Evolutionary conservation across 176 grass and related monocot genomes (phyloP), one percentile per base, ranked within the genome.

Genomic region (Canna indica): DNA sequence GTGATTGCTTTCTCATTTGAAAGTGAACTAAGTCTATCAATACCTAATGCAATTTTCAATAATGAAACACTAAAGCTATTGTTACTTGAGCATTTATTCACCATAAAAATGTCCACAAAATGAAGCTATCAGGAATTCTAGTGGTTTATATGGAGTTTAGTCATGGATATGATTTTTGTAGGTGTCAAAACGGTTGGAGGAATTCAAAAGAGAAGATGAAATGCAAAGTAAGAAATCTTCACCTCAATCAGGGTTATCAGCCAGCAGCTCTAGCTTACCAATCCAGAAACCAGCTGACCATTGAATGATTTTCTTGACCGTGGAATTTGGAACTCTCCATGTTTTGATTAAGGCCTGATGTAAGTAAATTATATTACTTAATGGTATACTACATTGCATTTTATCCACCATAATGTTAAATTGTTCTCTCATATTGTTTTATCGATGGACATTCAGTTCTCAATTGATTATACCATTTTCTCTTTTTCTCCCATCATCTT

Each of bases 201-300:
- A 93, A 70, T 74, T 93, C 62, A 78, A 90, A 45, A 80, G 85
- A 68, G 86, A 79, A 41, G 83, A 99, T 73, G 81, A 79, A 66
- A 90, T 83, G 65, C 72, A 39, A 78, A 42, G 32, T 45, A 83
- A 75, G 0, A 73, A 59, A 61, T 57, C 63, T 30, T 72, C 74
- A 29, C 78, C 72, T 24, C 75, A 57, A 45, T 7, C 26, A 31
- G 14, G 8, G 8, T 3, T 31, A 32, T 26, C 41, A 31, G 4
- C 3, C 27, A 48, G 14, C 68, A 70, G 45, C 6, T 48, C 42
- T 22, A 48, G 13, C 30, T 5, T 63, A 38, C 15, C 63, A 41
- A 66, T 1, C 28, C 41, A 50, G 14, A 70, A 50, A n/a, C 39
- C 15, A 69, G 20, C 10, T 45, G 39, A 16, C n/a, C 24, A n/a